Evolutionary conservation across 257 asterid species (phyloP).

Genomic region (Nicotiana paniculata): DNA sequence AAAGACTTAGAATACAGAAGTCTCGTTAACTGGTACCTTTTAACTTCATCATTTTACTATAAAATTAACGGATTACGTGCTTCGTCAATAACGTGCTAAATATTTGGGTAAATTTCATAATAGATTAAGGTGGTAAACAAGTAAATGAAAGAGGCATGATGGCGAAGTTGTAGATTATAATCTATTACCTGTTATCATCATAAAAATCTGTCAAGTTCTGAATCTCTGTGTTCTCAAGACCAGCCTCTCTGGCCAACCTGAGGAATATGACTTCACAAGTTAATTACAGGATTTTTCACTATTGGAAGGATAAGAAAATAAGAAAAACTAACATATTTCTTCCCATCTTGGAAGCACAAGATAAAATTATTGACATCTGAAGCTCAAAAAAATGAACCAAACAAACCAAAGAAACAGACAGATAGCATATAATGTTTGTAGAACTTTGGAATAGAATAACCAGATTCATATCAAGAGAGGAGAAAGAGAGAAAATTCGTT

Average conservation of each 20-base stretch:
- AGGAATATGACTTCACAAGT: conserved; percentile 19
- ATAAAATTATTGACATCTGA: not conserved
- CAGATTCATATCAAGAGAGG: not conserved
- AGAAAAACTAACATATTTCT: not conserved
- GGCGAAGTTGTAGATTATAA: conserved; percentile 12
- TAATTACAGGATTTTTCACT: conserved; percentile 3
- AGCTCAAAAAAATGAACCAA: not conserved
- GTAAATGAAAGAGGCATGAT: conserved; percentile 5
- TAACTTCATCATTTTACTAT: not conserved
- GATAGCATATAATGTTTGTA: not conserved
- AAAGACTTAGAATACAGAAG: not conserved
- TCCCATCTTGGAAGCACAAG: not conserved
- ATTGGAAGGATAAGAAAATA: not conserved
- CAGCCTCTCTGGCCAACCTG: conserved; percentile 99
- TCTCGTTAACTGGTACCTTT: not conserved
- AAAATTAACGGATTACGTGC: not conserved
- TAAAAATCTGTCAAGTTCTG: conserved; percentile 90
- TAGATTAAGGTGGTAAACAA: not conserved
- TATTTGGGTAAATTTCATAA: not conserved
- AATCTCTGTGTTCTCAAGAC: conserved; percentile 80
- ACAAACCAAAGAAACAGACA: not conserved
- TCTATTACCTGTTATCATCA: conserved; percentile 74
- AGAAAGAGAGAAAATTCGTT: not conserved
- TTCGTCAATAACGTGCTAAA: not conserved
- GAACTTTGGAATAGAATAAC: not conserved